These are phyloP conservation scores for Ophiosphaerella narmari DNA, from an alignment of 2,329 filamentous ascomycete genomes.

Conservation along the genomic window DNA sequence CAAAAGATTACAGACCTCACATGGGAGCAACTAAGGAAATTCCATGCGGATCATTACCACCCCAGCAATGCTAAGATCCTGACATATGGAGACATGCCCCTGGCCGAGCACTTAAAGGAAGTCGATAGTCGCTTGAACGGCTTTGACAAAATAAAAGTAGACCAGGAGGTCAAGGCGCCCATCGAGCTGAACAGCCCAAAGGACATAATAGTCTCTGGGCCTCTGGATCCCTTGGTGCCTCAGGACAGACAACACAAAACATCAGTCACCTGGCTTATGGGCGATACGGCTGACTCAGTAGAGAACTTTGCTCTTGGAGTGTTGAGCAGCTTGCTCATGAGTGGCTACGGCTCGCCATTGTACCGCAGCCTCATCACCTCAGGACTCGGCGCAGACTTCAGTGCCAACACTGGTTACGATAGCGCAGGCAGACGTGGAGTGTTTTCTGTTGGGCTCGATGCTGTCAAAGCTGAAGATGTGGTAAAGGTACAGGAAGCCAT, in stretches of 20 bases:
- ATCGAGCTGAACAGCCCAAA: conserved; percentile 72
- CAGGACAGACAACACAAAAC: conserved; percentile 90
- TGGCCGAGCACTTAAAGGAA: conserved; percentile 79
- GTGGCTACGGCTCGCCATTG: conserved; percentile 92
- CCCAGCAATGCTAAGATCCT: conserved; percentile 96
- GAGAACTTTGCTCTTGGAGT: conserved; percentile 88
- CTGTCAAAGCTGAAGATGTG: conserved; percentile 82
- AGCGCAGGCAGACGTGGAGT: conserved; percentile 75
- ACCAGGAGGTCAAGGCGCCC: conserved; percentile 76
- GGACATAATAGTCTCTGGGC: conserved; percentile 74
- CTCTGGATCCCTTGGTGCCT: conserved; percentile 83
- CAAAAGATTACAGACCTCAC: conserved; percentile 96
- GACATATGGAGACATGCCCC: conserved; percentile 91
- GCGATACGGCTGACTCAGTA: conserved; percentile 78
- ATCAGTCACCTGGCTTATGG: conserved; percentile 89
- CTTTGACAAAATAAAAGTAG: conserved; percentile 72
- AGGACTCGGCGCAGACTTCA: conserved; percentile 90
- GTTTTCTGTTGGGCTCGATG: conserved; percentile 88
- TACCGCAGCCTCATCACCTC: conserved; percentile 88
- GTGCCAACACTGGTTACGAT: conserved; percentile 92
- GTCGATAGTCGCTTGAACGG: conserved; percentile 73
- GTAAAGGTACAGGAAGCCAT: conserved; percentile 76
- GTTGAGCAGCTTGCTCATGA: conserved; percentile 81
- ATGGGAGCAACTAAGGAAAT: conserved; percentile 83
- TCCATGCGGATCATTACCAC: conserved; percentile 93